Evolutionary conservation across 352 stramenopile species (phyloP).

Genomic region (Phytophthora agathidicida): DNA sequence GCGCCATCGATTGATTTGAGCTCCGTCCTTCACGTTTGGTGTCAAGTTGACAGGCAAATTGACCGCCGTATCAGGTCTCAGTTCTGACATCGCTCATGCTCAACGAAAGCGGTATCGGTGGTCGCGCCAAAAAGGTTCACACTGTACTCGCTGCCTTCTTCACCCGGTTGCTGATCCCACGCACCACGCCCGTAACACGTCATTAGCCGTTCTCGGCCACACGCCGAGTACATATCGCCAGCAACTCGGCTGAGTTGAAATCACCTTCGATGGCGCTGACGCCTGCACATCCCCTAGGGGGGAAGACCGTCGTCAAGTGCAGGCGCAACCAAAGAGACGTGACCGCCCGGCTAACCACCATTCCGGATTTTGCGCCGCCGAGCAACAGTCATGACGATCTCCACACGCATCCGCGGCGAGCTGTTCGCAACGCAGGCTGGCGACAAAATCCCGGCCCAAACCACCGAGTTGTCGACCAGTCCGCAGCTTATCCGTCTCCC

Average conservation of each 20-base stretch:
- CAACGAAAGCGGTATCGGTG: conserved; percentile 15
- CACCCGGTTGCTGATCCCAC: too few species aligned
- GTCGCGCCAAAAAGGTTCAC: conserved; percentile 1
- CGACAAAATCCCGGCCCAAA: not conserved
- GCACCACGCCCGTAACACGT: conserved; percentile 29
- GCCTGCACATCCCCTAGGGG: conserved; percentile 16
- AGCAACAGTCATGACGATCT: conserved; percentile 31
- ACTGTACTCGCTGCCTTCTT: too few species aligned
- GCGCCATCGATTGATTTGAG: not conserved
- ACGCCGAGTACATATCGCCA: conserved; percentile 26
- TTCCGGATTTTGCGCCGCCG: conserved; percentile 23
- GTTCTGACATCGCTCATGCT: conserved; percentile 24
- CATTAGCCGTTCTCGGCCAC: conserved; percentile 14
- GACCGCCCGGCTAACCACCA: conserved; percentile 6
- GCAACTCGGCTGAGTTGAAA: conserved; percentile 6
- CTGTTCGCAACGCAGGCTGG: conserved; percentile 20
- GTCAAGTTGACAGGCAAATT: not conserved
- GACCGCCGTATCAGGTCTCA: conserved; percentile 25
- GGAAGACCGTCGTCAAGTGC: not conserved
- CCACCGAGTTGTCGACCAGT: not conserved
- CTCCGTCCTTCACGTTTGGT: not conserved
- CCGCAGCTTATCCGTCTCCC: conserved; percentile 34
- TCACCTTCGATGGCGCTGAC: conserved; percentile 18
- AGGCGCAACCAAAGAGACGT: too few species aligned
- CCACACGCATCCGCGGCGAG: conserved; percentile 33